Base-by-base conservation (phyloP, 805 yeast genomes). In the Millerozyma acaciae region DNA sequence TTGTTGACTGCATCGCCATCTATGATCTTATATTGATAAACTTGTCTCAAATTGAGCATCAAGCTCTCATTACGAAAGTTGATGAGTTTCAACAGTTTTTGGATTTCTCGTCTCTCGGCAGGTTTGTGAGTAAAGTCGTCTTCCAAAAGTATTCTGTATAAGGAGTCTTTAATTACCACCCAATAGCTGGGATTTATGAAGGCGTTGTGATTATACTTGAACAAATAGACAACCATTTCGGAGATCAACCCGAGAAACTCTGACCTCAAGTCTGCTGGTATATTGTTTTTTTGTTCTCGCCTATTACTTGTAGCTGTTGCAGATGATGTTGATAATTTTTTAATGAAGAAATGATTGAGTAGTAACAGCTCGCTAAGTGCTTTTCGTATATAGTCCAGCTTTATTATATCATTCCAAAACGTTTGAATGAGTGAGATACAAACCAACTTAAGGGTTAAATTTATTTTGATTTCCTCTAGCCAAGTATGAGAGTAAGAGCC, bases 41-140 rank as follows among this genome's bases (percentile, higher is more conserved):
- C 18, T 23, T 33, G 43, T 35, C 45, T 53, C 58, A 50, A 61
- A 47, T 75, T 77, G 28, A 78, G 63, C 70, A 79, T 77, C 33
- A 83, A 60, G 2, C 87, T 80, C 56, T 82, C 87, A 51, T 83
- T 83, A 48, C 89, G 60, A 47, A 77, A 80, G 32, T 77, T 71
- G 4, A 82, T 73, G 19, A 81, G 49, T 32, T 78, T 78, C 31
- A 78, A 66, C 36, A 77, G 82, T 26, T 73, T 75, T 16, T 47
- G 51, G 1, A 58, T 38, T 38, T 54, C 34, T 48, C 58, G 27
- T 37, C 48, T 26, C 57, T 60, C 45, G 53, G 53, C 25, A 39
- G 43, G 33, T 48, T 65, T 30, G n/a, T 19, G 21, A 10, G 21
- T 25, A 8, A 30, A 27, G 2, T 37, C 35, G n/a, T 53, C 53